A percentile compares a stretch with the other conserved stretches of the same genome.
These are phyloP conservation scores for Globisporangium cystogenes DNA, from an alignment of 352 stramenopile species.

Conservation along the genomic window DNA sequence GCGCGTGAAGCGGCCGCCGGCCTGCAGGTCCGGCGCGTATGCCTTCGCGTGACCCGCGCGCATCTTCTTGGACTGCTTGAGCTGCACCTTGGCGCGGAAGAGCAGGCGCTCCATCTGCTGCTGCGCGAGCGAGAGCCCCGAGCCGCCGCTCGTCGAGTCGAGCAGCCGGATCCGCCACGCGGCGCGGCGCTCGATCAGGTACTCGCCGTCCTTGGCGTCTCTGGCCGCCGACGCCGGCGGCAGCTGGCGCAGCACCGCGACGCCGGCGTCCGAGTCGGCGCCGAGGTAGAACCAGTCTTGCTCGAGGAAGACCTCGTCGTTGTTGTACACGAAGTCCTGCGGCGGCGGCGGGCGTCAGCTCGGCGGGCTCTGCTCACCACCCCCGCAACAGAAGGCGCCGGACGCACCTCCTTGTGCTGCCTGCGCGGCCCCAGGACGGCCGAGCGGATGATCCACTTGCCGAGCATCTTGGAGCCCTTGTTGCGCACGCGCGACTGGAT, in stretches of 20 bases:
- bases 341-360: too few relatives aligned
- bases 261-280: conserved; percentile 50
- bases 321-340: conserved; percentile 82
- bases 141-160: conserved; percentile 61
- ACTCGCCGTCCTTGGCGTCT: conserved; percentile 45
- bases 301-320: conserved; percentile 77
- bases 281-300: conserved; percentile 84
- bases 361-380: too few relatives aligned
- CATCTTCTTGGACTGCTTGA: conserved; percentile 76
- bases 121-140: conserved; percentile 60
- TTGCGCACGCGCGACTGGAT: conserved; percentile 76
- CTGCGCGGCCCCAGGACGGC: conserved; percentile 33
- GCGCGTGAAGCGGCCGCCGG: conserved; percentile 40
- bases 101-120: conserved; percentile 79
- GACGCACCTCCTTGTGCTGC: conserved; percentile 46
- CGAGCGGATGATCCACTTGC: conserved; percentile 75
- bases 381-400: too few relatives aligned
- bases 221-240: conserved; percentile 24
- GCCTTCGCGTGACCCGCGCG: conserved; percentile 41
- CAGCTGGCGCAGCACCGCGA: conserved; percentile 64
- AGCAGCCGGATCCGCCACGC: conserved; percentile 64
- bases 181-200: conserved; percentile 60
- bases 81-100: conserved; percentile 60
- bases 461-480: conserved; percentile 68
- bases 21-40: conserved; percentile 38